Base-by-base conservation (phyloP, 169 alveolate genomes). In the Cryptosporidium parvum region DNA sequence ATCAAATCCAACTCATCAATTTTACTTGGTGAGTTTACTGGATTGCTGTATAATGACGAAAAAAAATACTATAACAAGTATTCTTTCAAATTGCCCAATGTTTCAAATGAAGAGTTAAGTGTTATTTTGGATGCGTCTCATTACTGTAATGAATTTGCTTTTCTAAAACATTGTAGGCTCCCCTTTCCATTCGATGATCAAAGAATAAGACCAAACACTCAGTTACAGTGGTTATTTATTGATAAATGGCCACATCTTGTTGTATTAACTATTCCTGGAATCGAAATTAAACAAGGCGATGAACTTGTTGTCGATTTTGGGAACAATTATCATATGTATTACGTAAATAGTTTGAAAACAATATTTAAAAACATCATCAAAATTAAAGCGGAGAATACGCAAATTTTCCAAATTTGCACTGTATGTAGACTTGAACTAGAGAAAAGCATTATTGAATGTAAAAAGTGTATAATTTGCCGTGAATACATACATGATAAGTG, bases 241-340 rank as follows among this genome's bases (percentile, higher is more conserved):
- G 75, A 80, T 39, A 18, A 80, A 42, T 80, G 89, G 89, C 89
- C 89, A 1, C 89, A 80, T 62, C 67, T 80, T 6, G 89, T 80
- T 59, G 89, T 80, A 14, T n/a, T 80, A 18, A 61, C 89, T 45
- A 80, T 80, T 29, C 89, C 89, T 26, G 89, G 89, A 52, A 58
- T 44, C 10, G 65, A 80, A 62, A 80, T 80, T 44, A 80, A 80
- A 26, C 61, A 80, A 4, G 75, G 75, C 18, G 89, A 80, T 62
- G 89, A 80, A 35, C 75, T 80, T 62, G 12, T 80, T 44, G 75
- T 65, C 44, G 89, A 80, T 44, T 65, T 80, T 42, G 75, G 89
- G 18, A 61, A 73, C 6, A 59, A 73, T 26, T 73, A 73, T 33
- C 86, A 73, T 37, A n/a, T 37, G 16, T 31, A 44, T 14, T 59